Conservation (phyloP, 2,329 filamentous ascomycete genomes). For the Aspergillus tubingensis region DNA sequence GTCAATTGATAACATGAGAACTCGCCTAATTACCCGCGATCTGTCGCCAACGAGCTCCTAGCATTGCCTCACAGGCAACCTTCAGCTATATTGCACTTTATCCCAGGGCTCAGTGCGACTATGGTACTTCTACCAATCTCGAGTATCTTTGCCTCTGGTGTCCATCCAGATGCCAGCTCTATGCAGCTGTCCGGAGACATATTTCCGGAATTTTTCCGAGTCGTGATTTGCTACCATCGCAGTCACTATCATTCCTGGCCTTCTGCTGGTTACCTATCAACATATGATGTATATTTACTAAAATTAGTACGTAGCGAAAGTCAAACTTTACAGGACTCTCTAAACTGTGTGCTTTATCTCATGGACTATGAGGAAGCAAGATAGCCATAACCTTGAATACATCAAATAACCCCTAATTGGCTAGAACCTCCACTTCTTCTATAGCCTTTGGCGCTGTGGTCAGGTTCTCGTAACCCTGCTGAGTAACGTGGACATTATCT, state of each 20-base stretch:
- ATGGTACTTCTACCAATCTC: not conserved
- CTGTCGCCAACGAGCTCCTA: not conserved
- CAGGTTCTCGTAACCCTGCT: constrained; percentile 78
- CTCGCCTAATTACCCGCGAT: not conserved
- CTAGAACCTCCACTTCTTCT: constrained; percentile 62
- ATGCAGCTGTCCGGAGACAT: not conserved
- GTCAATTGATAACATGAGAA: not conserved
- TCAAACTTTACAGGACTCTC: no score
- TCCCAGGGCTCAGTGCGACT: not conserved
- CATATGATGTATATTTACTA: no score
- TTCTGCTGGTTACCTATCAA: no score
- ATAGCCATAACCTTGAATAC: not conserved
- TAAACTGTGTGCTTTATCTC: not conserved
- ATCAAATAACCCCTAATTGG: constrained; percentile 20
- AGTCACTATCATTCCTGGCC: no score
- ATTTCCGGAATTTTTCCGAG: not conserved
- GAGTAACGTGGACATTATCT: constrained; percentile 81
- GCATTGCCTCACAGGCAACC: not conserved
- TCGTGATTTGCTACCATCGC: no score
- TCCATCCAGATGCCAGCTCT: no score
- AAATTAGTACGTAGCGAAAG: no score
- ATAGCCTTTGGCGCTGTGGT: constrained; percentile 74
- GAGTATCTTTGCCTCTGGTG: not conserved
- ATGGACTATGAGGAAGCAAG: not conserved
- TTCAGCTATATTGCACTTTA: not conserved